phyloP scores from a whole-genome alignment of 2,329 filamentous ascomycete species.

The Rugonectria rugulosa region DNA sequence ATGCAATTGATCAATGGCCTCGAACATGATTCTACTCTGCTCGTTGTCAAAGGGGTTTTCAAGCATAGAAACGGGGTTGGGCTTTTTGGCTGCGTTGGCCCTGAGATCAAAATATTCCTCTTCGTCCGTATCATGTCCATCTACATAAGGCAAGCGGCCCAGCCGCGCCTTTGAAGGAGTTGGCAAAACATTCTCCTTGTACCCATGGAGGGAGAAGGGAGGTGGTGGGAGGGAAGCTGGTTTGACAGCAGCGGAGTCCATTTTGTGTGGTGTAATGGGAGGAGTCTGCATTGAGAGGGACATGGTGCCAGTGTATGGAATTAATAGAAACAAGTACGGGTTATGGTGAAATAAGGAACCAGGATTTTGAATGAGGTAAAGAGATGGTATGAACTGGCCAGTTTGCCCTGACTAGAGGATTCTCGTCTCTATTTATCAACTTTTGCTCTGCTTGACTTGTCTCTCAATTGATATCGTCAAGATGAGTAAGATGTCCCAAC shows the following conservation, averaged over 20 bases:
- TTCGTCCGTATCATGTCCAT: neutral
- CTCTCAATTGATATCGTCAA: too few species aligned
- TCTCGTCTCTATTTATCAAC: neutral
- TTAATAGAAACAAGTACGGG: neutral
- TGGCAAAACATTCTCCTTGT: neutral
- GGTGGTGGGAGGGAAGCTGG: neutral
- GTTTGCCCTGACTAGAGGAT: neutral
- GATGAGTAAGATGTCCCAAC: too few species aligned
- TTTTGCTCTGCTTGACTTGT: too few species aligned
- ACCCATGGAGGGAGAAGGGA: neutral
- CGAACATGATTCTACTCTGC: constrained; percentile 44
- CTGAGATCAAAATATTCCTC: constrained; percentile 33
- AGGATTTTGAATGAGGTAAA: neutral
- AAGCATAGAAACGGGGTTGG: constrained; percentile 16
- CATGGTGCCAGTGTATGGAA: neutral
- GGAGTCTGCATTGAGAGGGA: neutral
- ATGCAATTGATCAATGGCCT: constrained; percentile 47
- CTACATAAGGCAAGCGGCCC: neutral
- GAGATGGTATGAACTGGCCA: neutral
- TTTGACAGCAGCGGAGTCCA: neutral
- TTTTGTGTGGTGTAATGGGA: neutral
- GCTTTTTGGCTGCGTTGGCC: neutral
- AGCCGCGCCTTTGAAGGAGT: neutral
- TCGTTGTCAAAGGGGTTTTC: constrained; percentile 46
- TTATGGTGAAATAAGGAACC: neutral